phyloP scores from a whole-genome alignment of 768 basidiomycete genomes.

The Amanita rubescens region DNA sequence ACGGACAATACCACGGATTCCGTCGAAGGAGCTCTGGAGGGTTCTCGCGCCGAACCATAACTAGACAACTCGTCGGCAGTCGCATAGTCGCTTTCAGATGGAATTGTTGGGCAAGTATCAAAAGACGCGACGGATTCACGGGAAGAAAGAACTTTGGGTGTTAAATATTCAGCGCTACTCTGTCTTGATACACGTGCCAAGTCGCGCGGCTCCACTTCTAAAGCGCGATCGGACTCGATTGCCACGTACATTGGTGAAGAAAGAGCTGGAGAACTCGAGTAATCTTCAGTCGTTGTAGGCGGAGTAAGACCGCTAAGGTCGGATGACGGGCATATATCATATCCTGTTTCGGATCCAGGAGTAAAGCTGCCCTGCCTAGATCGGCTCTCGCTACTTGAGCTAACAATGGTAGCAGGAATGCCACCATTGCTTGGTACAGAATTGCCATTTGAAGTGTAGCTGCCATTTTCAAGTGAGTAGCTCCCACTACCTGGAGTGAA shows the following conservation, averaged over 20 bases:
- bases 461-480: conserved; percentile 17
- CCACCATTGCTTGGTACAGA: conserved; percentile 4
- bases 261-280: conserved; percentile 26
- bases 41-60: conserved; percentile 13
- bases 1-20: conserved; percentile 45
- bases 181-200: conserved; percentile 40
- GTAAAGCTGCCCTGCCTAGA: conserved; percentile 15
- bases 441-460: conserved; percentile 20
- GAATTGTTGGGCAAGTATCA: conserved; percentile 25
- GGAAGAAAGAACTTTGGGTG: conserved; percentile 29
- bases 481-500: conserved; percentile 9
- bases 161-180: conserved; percentile 42
- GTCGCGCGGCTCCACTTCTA: conserved; percentile 30
- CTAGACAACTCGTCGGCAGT: conserved; percentile 38
- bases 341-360: conserved; percentile 34
- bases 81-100: conserved; percentile 30
- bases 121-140: conserved; percentile 22
- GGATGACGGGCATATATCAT: conserved; percentile 46
- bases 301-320: conserved; percentile 38
- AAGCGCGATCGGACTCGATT: conserved; percentile 20
- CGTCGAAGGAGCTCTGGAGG: conserved; percentile 15
- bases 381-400: conserved; percentile 7
- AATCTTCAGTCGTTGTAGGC: conserved; percentile 21
- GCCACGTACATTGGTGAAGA: conserved; percentile 22
- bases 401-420: neutral